Base-by-base conservation (phyloP, 495 filamentous ascomycete genomes). In the Aspergillus affinis region DNA sequence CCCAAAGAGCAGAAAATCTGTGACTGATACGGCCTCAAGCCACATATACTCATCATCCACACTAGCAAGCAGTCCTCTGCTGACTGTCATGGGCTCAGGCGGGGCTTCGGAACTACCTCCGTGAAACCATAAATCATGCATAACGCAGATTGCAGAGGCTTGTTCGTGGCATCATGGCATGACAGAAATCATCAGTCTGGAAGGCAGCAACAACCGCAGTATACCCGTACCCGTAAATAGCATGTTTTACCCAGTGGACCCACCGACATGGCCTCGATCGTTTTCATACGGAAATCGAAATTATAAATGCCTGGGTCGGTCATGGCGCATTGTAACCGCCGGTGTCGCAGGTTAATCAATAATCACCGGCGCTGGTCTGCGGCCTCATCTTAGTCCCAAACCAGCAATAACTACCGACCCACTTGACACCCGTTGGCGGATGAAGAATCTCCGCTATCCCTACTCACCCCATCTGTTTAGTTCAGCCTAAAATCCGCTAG, bases 341-440 rank as follows among this genome's bases (percentile, higher is more conserved):
- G 36, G 12, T 41, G 36, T 41, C 13, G 36, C 36, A 13, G 36
- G 36, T 41, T 41, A 41, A 41, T 32, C 29, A 32, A 26, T 26
- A 26, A 26, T 26, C 23, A 26, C 23, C 36, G 15, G 13, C 13
- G 36, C 36, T 17, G 36, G 36, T 17, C 12, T 41, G 13, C 36
- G 36, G 36, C 36, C 36, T 27, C 26, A 50, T 23, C 4, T 50
- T 21, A 50, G 26, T 26, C 50, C 50, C 26, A 23, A 52, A 52
- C 23, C 5, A 53, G 51, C 8, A 30, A 52, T 52, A 52, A 30
- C 50, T 30, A 26, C 50, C 23, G 50, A 30, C 26, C 51, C 51
- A 55, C 53, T 55, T 23, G 53, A 54, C 19, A 19, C 41, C 41
- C 29, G 51, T 36, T 36, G 20, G 18, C 29, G 36, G 15, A 26